phyloP scores from a whole-genome alignment of 345 rosid species.

The Lumnitzera racemosa region DNA sequence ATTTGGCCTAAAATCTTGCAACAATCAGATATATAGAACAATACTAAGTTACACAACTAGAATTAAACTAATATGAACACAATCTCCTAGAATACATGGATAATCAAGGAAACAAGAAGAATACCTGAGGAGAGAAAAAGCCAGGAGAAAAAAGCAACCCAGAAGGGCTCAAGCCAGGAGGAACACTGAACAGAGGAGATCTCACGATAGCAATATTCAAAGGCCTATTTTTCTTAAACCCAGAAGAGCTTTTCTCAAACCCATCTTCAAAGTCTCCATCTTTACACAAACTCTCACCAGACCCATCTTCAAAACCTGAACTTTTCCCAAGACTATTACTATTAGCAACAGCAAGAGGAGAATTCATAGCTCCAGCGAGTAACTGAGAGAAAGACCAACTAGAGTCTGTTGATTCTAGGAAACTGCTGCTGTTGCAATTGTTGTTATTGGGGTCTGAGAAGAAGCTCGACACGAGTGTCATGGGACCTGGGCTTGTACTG shows the following conservation, averaged over 20 bases:
- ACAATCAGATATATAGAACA: no score
- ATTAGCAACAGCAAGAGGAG: conserved; percentile 35
- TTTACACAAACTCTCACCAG: conserved; percentile 11
- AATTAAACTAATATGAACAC: no score
- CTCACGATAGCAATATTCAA: conserved; percentile 36
- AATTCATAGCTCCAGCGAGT: conserved; percentile 81
- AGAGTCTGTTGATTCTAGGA: conserved; percentile 36
- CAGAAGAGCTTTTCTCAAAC: conserved; percentile 25
- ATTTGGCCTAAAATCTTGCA: no score
- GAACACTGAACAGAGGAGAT: conserved; percentile 63
- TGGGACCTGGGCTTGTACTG: conserved; percentile 74
- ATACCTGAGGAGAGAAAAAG: conserved; percentile 54
- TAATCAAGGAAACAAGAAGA: conserved; percentile 1
- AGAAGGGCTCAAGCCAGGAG: conserved; percentile 92
- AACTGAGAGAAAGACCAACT: conserved; percentile 74
- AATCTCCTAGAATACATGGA: no score
- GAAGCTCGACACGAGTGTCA: conserved; percentile 80
- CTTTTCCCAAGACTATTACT: neutral
- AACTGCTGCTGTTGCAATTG: conserved; percentile 10
- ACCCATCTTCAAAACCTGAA: neutral
- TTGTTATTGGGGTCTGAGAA: conserved; percentile 28
- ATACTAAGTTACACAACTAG: no score
- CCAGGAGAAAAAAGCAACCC: conserved; percentile 76
- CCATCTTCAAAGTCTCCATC: conserved; percentile 27
- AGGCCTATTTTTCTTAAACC: conserved; percentile 48